Base-by-base conservation (phyloP, 129 eudicot genomes). In the Flaveria trinervia region DNA sequence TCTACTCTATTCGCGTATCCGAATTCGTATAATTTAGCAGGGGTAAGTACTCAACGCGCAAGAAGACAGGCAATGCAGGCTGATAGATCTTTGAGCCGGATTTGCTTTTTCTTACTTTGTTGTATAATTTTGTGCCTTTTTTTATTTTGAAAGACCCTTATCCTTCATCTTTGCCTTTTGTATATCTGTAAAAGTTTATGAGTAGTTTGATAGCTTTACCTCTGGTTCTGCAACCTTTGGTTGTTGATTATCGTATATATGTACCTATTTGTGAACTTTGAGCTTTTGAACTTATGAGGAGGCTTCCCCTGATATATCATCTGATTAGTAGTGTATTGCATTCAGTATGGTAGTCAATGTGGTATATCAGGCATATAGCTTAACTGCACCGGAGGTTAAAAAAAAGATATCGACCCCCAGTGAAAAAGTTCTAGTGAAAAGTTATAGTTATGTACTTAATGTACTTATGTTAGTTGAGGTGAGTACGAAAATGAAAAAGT, bases 71-170 rank as follows among this genome's bases (percentile, higher is more conserved):
- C 85, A 51, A 80, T 84, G 84, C 82, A 85, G 77, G 86, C 87
- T 2, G 98, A 93, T 82, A 82, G 71, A 77, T 90, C 98, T 9
- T 82, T 93, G 7, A 81, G 92, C 64, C 88, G 96, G 52, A 54
- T 93, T 8, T 82, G 80, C 30, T 84, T 90, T 79, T 93, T 93
- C 90, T 82, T 93, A 67, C 79, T 74, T 51, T 93, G 98, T 80
- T 90, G 96, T 68, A 69, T 88, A 65, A 59, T 86, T 50, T 75
- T 88, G 70, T 90, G 98, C 70, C 92, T 93, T 72, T 33, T 90
- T 14, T 80, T 86, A 62, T 93, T 93, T 77, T 93, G 84, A 93
- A 76, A 54, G 36, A 13, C 41, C 16, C 4, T 33, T 22, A 51
- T 46, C 14, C n/a, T 59, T 71, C 5, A 9, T 71, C 14, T 36